Conservation (phyloP, 2,329 filamentous ascomycete genomes). For the Colletotrichum gigasporum region DNA sequence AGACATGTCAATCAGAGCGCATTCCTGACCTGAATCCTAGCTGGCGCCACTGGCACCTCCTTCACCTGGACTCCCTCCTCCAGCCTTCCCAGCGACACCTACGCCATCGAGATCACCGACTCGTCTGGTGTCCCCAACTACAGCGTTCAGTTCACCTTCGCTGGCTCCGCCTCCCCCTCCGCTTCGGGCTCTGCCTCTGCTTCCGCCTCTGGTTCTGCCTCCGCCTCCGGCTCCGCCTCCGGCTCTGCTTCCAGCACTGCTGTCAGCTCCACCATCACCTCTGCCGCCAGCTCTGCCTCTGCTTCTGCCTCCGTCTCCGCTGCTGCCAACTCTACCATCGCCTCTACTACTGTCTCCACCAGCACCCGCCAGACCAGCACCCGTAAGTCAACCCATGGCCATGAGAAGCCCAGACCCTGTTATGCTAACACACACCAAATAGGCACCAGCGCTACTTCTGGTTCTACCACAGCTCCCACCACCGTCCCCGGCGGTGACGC, state of each 20-base stretch:
- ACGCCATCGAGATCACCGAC: slow-evolving; percentile 57
- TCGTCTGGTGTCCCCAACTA: slow-evolving; percentile 51
- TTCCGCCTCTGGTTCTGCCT: slow-evolving; percentile 28
- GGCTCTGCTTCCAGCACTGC: slow-evolving; percentile 25
- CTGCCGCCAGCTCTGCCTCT: slow-evolving; percentile 32
- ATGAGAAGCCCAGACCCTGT: not conserved
- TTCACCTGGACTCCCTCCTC: slow-evolving; percentile 50
- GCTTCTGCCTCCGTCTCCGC: slow-evolving; percentile 31
- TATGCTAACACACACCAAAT: slow-evolving; percentile 19
- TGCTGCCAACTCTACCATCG: slow-evolving; percentile 12
- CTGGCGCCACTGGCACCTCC: slow-evolving; percentile 43
- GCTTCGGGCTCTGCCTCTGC: slow-evolving; percentile 26
- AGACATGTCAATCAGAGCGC: not conserved
- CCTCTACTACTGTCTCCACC: slow-evolving; percentile 28
- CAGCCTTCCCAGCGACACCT: slow-evolving; percentile 48
- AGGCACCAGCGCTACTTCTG: slow-evolving; percentile 38
- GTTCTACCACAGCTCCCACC: slow-evolving; percentile 46
- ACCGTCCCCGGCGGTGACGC: slow-evolving; percentile 36
- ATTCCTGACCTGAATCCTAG: slow-evolving; percentile 35
- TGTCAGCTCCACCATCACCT: slow-evolving; percentile 24
- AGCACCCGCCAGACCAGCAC: slow-evolving; percentile 31
- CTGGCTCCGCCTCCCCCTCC: slow-evolving; percentile 38
- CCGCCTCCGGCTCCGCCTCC: slow-evolving; percentile 20
- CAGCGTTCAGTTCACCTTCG: slow-evolving; percentile 49
- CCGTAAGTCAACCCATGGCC: slow-evolving; percentile 5